Conservation (phyloP, 768 basidiomycete species). For the Serendipita sp. region DNA sequence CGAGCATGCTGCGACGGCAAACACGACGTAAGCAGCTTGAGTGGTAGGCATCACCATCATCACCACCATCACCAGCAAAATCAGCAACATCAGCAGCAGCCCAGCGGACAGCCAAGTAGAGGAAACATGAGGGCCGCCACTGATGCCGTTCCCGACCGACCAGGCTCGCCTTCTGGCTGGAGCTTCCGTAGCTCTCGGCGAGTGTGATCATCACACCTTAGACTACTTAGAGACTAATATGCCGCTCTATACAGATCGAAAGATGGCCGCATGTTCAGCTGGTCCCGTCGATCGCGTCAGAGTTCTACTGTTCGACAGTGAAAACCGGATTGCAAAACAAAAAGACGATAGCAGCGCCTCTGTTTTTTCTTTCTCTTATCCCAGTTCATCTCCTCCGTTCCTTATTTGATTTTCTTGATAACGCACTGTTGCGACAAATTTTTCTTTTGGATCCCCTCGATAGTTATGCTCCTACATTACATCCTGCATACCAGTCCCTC, state of each 20-base stretch:
- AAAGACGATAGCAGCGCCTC: too few species aligned
- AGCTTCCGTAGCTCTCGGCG: constrained; percentile 5
- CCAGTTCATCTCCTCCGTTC: neutral
- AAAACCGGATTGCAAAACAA: neutral
- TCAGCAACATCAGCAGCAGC: constrained; percentile 33
- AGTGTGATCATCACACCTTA: neutral
- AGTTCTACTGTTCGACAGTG: constrained; percentile 2
- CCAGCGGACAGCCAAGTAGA: constrained; percentile 9
- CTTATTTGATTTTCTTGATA: neutral
- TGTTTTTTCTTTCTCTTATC: neutral
- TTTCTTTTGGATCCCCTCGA: neutral
- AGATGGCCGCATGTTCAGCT: neutral
- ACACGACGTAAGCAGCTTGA: constrained; percentile 58
- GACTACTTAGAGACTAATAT: neutral
- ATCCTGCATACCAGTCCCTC: too few species aligned
- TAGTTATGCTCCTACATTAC: neutral
- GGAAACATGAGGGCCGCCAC: neutral
- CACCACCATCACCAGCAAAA: constrained; percentile 45
- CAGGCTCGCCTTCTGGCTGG: constrained; percentile 8
- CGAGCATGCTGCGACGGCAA: constrained; percentile 79
- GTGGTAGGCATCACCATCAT: constrained; percentile 20
- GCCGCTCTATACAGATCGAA: neutral
- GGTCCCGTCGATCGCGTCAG: constrained; percentile 7
- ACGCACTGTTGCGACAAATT: neutral
- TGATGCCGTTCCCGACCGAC: constrained; percentile 8